phyloP scores from a whole-genome alignment of 2,329 filamentous ascomycete species.

The Diplocarpon mali region DNA sequence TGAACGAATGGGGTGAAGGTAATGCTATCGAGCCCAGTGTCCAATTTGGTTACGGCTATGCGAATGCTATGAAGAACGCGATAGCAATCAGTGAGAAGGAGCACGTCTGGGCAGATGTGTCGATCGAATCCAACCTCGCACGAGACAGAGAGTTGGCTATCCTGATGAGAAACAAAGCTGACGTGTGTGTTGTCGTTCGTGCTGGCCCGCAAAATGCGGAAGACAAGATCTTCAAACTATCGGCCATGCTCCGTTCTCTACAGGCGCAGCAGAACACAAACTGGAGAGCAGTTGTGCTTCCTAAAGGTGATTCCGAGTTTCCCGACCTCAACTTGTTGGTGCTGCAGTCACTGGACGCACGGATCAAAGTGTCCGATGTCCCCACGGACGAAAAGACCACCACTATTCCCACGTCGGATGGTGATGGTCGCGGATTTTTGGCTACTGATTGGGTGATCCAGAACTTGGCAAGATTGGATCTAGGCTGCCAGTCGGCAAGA shows the following conservation, averaged over 20 bases:
- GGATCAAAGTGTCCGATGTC: background rate
- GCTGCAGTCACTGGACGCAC: slow-evolving; percentile 4
- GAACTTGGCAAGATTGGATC: background rate
- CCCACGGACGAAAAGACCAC: background rate
- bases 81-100: slow-evolving; percentile 2
- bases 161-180: background rate
- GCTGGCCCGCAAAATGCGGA: slow-evolving; percentile 1
- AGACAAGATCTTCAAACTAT: slow-evolving; percentile 4
- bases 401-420: background rate
- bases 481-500: slow-evolving; percentile 1
- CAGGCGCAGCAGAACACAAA: slow-evolving; percentile 7
- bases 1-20: slow-evolving; percentile 11
- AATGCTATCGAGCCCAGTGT: slow-evolving; percentile 8
- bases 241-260: slow-evolving; percentile 7
- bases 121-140: background rate
- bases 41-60: slow-evolving; percentile 10
- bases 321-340: background rate
- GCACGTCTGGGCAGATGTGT: slow-evolving; percentile 7
- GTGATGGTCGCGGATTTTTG: background rate
- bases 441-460: slow-evolving; percentile 7
- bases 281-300: slow-evolving; percentile 5
- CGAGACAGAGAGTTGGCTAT: background rate
- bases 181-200: slow-evolving; percentile 7
- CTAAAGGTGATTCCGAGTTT: background rate
- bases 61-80: slow-evolving; percentile 7